phyloP scores from a whole-genome alignment of 306 rosid species.

The Corylus avellana region DNA sequence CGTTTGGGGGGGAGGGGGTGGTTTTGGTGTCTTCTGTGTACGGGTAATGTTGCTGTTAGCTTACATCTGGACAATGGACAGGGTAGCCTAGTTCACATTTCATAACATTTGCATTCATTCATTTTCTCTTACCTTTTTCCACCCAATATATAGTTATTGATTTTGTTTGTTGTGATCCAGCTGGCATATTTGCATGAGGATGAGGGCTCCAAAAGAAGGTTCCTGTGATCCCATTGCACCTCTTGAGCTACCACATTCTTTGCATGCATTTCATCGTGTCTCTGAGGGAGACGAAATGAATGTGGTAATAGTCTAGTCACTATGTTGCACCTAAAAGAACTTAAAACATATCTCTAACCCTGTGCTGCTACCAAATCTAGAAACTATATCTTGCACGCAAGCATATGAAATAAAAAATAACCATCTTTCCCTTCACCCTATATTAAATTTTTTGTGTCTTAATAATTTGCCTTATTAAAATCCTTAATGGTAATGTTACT shows the following conservation, averaged over 20 bases:
- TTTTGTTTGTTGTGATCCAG: slow-evolving; percentile 43
- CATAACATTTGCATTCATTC: neutral
- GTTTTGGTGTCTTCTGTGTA: neutral
- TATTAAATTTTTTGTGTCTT: neutral
- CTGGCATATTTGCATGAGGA: slow-evolving; percentile 96
- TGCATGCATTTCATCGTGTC: slow-evolving; percentile 85
- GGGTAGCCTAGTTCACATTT: neutral
- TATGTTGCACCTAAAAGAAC: slow-evolving; percentile 9
- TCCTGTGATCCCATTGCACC: slow-evolving; percentile 87
- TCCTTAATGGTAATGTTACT: neutral
- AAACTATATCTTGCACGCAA: neutral
- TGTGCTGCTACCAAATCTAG: slow-evolving; percentile 1
- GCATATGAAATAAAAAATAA: neutral
- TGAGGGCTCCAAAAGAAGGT: slow-evolving; percentile 79
- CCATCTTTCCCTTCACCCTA: neutral
- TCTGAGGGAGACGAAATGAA: slow-evolving; percentile 68
- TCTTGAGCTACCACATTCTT: slow-evolving; percentile 89
- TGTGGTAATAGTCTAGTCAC: slow-evolving; percentile 41
- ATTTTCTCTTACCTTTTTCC: slow-evolving; percentile 9
- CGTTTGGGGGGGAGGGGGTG: neutral
- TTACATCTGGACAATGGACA: neutral
- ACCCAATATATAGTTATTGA: slow-evolving; percentile 22
- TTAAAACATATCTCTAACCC: neutral
- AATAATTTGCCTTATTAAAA: neutral
- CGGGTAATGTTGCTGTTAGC: neutral